Evolutionary conservation across 2,329 filamentous ascomycete genomes (phyloP).

Genomic region (Calonectria hongkongensis): DNA sequence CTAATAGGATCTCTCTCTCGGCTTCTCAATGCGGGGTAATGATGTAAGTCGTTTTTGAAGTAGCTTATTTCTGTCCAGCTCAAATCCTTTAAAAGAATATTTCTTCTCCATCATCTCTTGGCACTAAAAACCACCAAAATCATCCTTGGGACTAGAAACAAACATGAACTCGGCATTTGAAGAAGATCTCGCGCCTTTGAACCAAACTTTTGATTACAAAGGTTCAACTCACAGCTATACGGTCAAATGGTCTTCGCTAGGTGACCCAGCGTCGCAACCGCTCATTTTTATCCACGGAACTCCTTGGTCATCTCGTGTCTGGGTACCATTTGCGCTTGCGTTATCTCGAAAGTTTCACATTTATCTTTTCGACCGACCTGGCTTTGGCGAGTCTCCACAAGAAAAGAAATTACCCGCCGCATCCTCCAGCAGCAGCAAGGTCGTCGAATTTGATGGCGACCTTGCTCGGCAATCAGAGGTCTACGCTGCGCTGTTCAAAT

Average conservation of each 20-base stretch:
- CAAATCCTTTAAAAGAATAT: too few relatives aligned
- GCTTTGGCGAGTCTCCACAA: conserved; percentile 63
- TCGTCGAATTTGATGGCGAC: conserved; percentile 57
- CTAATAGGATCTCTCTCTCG: too few relatives aligned
- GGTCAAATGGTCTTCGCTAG: conserved; percentile 60
- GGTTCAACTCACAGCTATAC: conserved; percentile 53
- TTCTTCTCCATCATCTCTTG: too few relatives aligned
- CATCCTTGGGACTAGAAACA: background rate
- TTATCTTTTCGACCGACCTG: conserved; percentile 67
- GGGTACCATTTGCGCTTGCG: conserved; percentile 59
- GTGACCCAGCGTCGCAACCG: conserved; percentile 54
- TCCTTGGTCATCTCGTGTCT: conserved; percentile 66
- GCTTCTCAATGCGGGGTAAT: too few relatives aligned
- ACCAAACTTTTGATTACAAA: conserved; percentile 56
- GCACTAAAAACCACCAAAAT: too few relatives aligned
- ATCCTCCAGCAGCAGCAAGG: conserved; percentile 30
- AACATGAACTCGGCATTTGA: background rate
- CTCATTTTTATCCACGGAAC: conserved; percentile 68
- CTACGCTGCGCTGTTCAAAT: conserved; percentile 61
- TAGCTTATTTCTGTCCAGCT: too few relatives aligned
- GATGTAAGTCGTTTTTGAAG: too few relatives aligned
- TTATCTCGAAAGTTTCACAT: conserved; percentile 61
- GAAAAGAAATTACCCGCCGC: conserved; percentile 44
- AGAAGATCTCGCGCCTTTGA: background rate
- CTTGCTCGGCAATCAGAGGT: conserved; percentile 62